phyloP scores from a whole-genome alignment of 192 early-diverging fungal genomes.

The Rhizophagus clarus region DNA sequence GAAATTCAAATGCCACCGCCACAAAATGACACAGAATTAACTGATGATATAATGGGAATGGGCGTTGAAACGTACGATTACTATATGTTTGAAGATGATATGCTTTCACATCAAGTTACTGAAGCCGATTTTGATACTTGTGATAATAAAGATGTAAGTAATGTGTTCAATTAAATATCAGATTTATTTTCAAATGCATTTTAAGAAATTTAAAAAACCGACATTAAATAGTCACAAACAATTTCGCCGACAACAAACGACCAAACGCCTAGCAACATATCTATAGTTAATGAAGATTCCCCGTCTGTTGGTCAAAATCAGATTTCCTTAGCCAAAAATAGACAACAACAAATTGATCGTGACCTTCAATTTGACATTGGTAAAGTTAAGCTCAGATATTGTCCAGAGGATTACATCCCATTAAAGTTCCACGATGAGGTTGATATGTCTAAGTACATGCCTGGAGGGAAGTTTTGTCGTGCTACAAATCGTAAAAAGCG shows the following conservation, averaged over 20 bases:
- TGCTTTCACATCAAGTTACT: no score
- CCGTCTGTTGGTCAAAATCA: not conserved
- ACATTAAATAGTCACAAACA: not conserved
- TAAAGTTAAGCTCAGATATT: not conserved
- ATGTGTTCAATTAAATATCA: not conserved
- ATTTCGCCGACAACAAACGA: not conserved
- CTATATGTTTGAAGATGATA: no score
- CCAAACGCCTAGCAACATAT: not conserved
- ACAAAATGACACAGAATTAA: not conserved
- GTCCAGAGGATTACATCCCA: conserved; percentile 9
- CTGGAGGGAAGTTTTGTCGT: not conserved
- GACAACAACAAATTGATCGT: not conserved
- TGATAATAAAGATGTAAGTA: not conserved
- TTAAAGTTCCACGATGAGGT: conserved; percentile 1
- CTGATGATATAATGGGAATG: not conserved
- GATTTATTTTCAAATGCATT: not conserved
- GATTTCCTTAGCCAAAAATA: not conserved
- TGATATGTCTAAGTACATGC: conserved; percentile 13
- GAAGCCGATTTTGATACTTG: not conserved
- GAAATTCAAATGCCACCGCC: not conserved
- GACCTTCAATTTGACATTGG: not conserved
- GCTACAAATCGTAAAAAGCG: conserved; percentile 6
- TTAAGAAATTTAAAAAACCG: not conserved
- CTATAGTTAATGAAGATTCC: not conserved
- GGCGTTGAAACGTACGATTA: not conserved